These are phyloP conservation scores for Nepenthes mirabilis DNA, from an alignment of 148 eudicot genomes.

Conservation along the genomic window DNA sequence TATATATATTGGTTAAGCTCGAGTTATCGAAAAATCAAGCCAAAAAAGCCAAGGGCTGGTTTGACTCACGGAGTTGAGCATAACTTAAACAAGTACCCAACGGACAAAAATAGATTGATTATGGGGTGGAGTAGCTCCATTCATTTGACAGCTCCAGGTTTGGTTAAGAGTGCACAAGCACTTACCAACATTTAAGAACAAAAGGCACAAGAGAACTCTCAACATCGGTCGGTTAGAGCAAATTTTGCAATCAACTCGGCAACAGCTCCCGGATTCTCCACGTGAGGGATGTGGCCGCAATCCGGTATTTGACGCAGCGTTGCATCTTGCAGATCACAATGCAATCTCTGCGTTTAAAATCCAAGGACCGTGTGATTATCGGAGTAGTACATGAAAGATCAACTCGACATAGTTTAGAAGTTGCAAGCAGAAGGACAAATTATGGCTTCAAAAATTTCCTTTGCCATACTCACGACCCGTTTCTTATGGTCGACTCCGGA, in stretches of 20 bases:
- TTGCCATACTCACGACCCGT: no score
- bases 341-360: constrained; percentile 51
- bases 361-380: neutral
- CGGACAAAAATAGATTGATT: no score
- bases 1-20: no score
- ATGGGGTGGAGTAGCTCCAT: no score
- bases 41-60: no score
- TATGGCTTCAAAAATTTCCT: no score
- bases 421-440: neutral
- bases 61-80: no score
- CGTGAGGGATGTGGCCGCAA: constrained; percentile 90
- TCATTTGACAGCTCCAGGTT: neutral
- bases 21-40: no score
- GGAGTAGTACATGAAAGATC: neutral
- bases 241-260: constrained; percentile 51
- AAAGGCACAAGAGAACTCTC: neutral
- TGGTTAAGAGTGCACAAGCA: neutral
- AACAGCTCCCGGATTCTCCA: constrained; percentile 54
- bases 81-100: no score
- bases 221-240: constrained; percentile 14
- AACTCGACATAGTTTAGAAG: neutral
- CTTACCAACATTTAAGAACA: neutral
- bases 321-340: constrained; percentile 56
- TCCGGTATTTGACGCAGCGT: constrained; percentile 61
- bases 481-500: no score